These are phyloP conservation scores for Hermanozyma aechmeae DNA, from an alignment of 805 yeast species.

Conservation along the genomic window DNA sequence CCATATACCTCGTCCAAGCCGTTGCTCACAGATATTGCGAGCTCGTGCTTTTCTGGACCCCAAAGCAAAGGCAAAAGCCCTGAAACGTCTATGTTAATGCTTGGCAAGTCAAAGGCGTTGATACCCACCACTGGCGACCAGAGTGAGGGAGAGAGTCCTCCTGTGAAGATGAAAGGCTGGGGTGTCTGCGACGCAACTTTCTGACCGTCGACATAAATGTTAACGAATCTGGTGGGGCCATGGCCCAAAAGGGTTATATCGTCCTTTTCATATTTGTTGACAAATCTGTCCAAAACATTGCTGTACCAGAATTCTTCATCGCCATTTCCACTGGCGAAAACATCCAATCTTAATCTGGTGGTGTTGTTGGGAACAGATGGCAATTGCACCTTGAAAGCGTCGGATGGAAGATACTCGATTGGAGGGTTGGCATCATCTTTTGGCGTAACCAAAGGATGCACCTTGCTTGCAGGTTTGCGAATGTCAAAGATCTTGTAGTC, in stretches of 20 bases:
- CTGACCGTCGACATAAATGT: conserved; percentile 49
- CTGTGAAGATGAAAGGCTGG: conserved; percentile 67
- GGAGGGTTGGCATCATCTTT: conserved; percentile 26
- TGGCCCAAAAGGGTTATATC: conserved; percentile 43
- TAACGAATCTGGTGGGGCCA: conserved; percentile 65
- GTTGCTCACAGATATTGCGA: conserved; percentile 10
- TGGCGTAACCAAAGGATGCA: conserved; percentile 26
- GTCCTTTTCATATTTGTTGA: conserved; percentile 23
- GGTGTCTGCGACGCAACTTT: conserved; percentile 59
- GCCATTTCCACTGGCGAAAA: conserved; percentile 67
- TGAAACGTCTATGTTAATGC: conserved; percentile 63
- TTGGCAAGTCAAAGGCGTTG: conserved; percentile 63
- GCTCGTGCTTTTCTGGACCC: conserved; percentile 25
- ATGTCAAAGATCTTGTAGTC: conserved; percentile 15
- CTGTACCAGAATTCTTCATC: conserved; percentile 82
- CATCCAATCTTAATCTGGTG: conserved; percentile 46
- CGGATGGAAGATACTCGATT: conserved; percentile 35
- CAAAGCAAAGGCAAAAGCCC: conserved; percentile 63
- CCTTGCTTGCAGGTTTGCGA: conserved; percentile 27
- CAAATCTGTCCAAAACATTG: conserved; percentile 42
- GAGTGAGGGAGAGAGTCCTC: conserved; percentile 70
- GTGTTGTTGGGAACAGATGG: conserved; percentile 46
- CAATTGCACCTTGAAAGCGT: conserved; percentile 25
- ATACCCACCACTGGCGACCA: conserved; percentile 78
- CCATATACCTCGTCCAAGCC: conserved; percentile 10